Evolutionary conservation across 2,329 filamentous ascomycete genomes (phyloP), one percentile per base, ranked within the genome.

Genomic region (Ophiostoma sp.): DNA sequence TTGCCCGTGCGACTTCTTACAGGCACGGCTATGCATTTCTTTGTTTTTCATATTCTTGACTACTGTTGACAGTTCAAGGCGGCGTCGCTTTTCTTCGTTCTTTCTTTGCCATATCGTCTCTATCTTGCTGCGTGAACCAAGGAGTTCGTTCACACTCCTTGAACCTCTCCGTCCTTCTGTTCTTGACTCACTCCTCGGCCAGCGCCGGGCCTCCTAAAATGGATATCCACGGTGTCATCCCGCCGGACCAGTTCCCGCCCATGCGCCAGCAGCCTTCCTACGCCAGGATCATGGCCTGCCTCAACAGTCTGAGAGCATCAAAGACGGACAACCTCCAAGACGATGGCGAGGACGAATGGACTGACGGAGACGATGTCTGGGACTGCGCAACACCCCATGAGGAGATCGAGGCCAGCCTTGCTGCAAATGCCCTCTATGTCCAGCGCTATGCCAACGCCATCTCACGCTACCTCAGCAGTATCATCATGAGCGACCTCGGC

Each of bases 181-280:
- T 27, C 27, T 27, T 27, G 27, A 27, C 27, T 27, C 27, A 27
- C 27, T 27, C 27, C 27, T 27, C 27, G 27, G 27, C 27, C 27
- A 27, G 27, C 27, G 27, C 27, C 27, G 27, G 27, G 27, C 27
- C 27, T 27, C 27, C 27, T 27, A 44, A 9, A 6, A 52, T 66
- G 65, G 45, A 45, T 42, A 18, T 63, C 60, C 60, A 63, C 60
- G 60, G 38, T 16, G 60, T 41, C 40, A 63, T 42, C 40, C 60
- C 60, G 60, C 74, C 78, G 68, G 78, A 78, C 69, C 90, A 94
- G 75, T 85, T 97, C 40, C 92, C 93, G n/a, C 91, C 93, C 75
- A 83, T 94, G 71, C 92, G 93, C 83, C 85, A 89, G 74, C 89
- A 86, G 74, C 93, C 93, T 6, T 81, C 87, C 27, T 88, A 86